phyloP scores from a whole-genome alignment of 129 eudicot species.

The Kitagawia praeruptora region DNA sequence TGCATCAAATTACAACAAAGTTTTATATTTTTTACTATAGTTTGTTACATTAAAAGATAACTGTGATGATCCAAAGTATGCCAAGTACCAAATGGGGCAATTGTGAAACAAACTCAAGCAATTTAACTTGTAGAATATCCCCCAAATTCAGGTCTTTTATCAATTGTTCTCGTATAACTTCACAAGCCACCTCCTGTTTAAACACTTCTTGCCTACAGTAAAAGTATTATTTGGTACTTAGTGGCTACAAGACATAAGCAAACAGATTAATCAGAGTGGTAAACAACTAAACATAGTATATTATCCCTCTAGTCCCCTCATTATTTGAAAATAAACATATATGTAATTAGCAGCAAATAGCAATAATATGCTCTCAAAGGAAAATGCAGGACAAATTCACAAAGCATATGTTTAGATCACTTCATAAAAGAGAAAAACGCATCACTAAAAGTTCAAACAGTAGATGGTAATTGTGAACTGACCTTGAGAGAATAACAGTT shows the following conservation, averaged over 20 bases:
- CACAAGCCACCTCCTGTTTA: not conserved
- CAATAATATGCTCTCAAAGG: not conserved
- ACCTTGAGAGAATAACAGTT: not conserved
- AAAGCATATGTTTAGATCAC: not conserved
- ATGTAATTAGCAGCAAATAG: not conserved
- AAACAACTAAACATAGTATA: not conserved
- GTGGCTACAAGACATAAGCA: not conserved
- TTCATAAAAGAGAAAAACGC: not conserved
- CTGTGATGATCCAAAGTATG: not conserved
- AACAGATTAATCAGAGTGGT: not conserved
- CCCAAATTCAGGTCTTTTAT: not conserved
- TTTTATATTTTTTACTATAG: not conserved
- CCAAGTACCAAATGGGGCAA: not conserved
- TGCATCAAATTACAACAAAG: not conserved
- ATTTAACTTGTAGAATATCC: not conserved
- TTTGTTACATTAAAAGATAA: not conserved
- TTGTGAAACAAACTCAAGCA: not conserved
- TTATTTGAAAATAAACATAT: not conserved
- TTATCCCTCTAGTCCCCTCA: not conserved
- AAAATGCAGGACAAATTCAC: not conserved
- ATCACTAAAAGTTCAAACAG: not conserved
- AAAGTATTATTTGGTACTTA: not conserved
- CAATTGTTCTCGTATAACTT: not conserved
- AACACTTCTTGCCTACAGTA: conserved; percentile 3
- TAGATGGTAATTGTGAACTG: not conserved